phyloP scores from a whole-genome alignment of 2,329 filamentous ascomycete genomes.

The Fusarium euwallaceae region DNA sequence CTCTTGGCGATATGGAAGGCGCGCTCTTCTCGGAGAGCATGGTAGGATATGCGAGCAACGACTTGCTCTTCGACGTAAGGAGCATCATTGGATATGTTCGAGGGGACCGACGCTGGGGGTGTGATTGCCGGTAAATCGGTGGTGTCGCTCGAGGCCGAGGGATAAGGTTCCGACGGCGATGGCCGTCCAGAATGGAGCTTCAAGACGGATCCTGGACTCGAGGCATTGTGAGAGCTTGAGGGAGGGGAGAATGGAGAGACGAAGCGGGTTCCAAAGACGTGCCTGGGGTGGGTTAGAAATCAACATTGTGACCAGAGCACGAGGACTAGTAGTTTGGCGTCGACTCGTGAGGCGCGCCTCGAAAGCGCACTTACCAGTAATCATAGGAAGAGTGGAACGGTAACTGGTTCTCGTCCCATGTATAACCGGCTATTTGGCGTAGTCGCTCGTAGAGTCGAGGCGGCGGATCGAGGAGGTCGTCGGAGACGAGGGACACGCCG shows the following conservation, averaged over 20 bases:
- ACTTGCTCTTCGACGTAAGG: constrained; percentile 74
- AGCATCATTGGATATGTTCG: constrained; percentile 58
- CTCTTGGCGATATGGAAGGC: constrained; percentile 86
- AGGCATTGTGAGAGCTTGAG: constrained; percentile 59
- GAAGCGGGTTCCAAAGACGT: constrained; percentile 74
- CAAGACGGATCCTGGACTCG: constrained; percentile 59
- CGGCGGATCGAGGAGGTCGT: constrained; percentile 73
- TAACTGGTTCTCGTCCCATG: constrained; percentile 76
- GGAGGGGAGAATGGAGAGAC: constrained; percentile 64
- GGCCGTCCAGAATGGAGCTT: constrained; percentile 60
- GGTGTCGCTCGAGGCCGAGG: constrained; percentile 51
- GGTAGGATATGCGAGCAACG: constrained; percentile 84
- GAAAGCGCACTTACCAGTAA: constrained; percentile 74
- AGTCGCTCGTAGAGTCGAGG: constrained; percentile 79
- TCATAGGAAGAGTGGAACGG: constrained; percentile 82
- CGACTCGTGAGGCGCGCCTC: background rate
- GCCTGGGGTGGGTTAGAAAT: constrained; percentile 59
- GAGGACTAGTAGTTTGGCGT: background rate
- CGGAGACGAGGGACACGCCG: constrained; percentile 61
- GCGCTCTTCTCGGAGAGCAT: constrained; percentile 86
- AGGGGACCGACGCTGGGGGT: constrained; percentile 50
- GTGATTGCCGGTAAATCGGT: constrained; percentile 58
- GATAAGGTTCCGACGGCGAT: constrained; percentile 57
- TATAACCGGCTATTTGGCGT: constrained; percentile 79
- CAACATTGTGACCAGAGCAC: background rate